These are phyloP conservation scores for Catunica adiposa DNA, from an alignment of 2,329 filamentous ascomycete genomes.

Conservation along the genomic window DNA sequence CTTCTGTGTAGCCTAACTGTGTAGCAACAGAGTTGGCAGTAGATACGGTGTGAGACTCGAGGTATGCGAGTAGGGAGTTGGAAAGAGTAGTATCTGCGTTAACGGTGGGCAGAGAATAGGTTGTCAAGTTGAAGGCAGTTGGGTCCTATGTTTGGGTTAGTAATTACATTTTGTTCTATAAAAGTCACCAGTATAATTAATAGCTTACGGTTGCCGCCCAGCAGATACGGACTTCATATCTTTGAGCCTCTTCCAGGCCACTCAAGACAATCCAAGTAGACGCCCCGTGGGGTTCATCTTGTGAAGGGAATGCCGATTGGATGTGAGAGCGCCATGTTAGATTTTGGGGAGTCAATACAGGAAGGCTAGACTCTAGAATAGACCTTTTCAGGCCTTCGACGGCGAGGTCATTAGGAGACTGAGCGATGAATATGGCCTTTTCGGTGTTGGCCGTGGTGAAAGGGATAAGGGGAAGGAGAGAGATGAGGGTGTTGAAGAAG, in stretches of 20 bases:
- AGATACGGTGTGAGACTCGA: background rate
- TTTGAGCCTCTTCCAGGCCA: constrained; percentile 48
- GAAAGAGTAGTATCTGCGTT: constrained; percentile 47
- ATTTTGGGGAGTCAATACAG: constrained; percentile 42
- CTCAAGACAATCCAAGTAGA: constrained; percentile 69
- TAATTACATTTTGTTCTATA: background rate
- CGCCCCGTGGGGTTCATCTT: constrained; percentile 33
- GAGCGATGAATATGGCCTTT: constrained; percentile 75
- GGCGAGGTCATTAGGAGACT: constrained; percentile 28
- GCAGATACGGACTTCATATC: constrained; percentile 85
- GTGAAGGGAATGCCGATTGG: constrained; percentile 44
- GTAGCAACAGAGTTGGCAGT: constrained; percentile 4
- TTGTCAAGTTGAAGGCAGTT: constrained; percentile 56
- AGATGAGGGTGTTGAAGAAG: constrained; percentile 5
- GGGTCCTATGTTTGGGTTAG: constrained; percentile 48
- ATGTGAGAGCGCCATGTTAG: constrained; percentile 46
- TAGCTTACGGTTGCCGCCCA: constrained; percentile 76
- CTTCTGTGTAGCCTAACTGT: too few species aligned
- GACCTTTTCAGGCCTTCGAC: constrained; percentile 22
- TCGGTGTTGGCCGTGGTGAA: constrained; percentile 55
- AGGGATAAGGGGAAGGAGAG: constrained; percentile 15
- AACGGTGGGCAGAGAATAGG: constrained; percentile 43
- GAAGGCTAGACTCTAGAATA: constrained; percentile 25
- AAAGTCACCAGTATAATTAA: background rate
- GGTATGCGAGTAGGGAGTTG: constrained; percentile 33